Percentiles rank a stretch among this genome's conserved stretches.
Conservation (phyloP, 2,329 filamentous ascomycete species). For the Chaetomium sp. region DNA sequence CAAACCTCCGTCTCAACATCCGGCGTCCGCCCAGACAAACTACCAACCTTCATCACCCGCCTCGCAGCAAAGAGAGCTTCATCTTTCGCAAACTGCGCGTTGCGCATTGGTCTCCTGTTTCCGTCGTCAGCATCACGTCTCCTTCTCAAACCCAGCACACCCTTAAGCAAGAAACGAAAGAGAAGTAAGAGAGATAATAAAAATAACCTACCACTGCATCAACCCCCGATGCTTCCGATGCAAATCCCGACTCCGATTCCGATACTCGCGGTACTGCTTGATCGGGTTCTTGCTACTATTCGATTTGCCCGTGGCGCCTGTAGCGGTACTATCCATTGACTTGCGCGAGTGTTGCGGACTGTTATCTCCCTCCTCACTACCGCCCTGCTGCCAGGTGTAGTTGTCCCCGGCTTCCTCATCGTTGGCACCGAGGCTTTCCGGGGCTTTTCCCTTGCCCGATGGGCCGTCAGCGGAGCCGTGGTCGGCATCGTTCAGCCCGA, state of each 20-base stretch:
- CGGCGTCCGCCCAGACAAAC: conserved; percentile 73
- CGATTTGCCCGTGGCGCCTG: conserved; percentile 21
- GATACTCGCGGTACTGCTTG: conserved; percentile 56
- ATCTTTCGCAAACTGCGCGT: conserved; percentile 79
- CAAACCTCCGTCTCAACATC: conserved; percentile 75
- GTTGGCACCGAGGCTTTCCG: background rate
- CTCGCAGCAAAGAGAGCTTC: conserved; percentile 73
- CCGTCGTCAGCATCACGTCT: background rate
- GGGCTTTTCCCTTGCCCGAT: background rate
- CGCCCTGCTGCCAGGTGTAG: conserved; percentile 8
- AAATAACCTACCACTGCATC: conserved; percentile 73
- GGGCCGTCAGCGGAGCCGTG: background rate
- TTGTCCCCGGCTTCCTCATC: conserved; percentile 6
- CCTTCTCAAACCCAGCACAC: no score
- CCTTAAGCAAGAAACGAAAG: background rate
- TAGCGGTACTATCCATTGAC: conserved; percentile 38
- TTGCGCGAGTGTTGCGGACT: conserved; percentile 20
- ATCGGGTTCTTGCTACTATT: conserved; percentile 45
- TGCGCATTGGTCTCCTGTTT: conserved; percentile 65
- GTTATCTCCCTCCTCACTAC: background rate
- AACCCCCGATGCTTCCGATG: conserved; percentile 81
- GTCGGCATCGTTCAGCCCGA: conserved; percentile 21
- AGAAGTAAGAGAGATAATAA: background rate
- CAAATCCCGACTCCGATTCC: conserved; percentile 63
- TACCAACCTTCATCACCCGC: conserved; percentile 70